phyloP scores from a whole-genome alignment of 2,329 filamentous ascomycete genomes.

The Venturia oleaginea region DNA sequence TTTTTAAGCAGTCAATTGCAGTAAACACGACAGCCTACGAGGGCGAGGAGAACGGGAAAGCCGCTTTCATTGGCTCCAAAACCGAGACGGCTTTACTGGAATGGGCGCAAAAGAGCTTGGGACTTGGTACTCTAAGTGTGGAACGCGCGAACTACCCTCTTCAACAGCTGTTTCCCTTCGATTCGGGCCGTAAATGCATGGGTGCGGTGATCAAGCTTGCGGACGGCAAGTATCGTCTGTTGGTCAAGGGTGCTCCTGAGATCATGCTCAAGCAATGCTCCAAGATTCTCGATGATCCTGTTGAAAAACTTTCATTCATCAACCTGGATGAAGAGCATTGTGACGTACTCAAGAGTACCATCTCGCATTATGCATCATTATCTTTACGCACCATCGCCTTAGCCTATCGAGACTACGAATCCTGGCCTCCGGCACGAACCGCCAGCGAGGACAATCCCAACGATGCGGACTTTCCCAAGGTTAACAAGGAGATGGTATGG shows the following conservation, averaged over 20 bases:
- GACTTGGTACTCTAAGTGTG: conserved; percentile 51
- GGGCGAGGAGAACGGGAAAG: conserved; percentile 49
- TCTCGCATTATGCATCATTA: conserved; percentile 67
- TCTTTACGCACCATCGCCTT: conserved; percentile 80
- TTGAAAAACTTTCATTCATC: conserved; percentile 45
- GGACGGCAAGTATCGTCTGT: conserved; percentile 48
- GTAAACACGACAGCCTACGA: conserved; percentile 65
- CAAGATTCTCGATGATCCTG: conserved; percentile 49
- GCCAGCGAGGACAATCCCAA: conserved; percentile 50
- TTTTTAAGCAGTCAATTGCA: conserved; percentile 35
- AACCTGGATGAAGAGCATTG: conserved; percentile 49
- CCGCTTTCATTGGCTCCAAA: conserved; percentile 63
- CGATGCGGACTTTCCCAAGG: conserved; percentile 55
- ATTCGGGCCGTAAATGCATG: conserved; percentile 62
- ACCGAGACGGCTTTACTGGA: conserved; percentile 67
- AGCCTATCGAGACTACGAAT: conserved; percentile 72
- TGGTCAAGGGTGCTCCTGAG: conserved; percentile 44
- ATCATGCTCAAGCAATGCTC: conserved; percentile 41
- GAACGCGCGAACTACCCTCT: conserved; percentile 55
- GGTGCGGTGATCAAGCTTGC: conserved; percentile 50
- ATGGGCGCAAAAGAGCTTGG: conserved; percentile 58
- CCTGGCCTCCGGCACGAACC: conserved; percentile 62
- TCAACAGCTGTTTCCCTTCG: conserved; percentile 49
- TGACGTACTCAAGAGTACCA: conserved; percentile 54
- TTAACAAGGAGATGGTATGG: conserved; percentile 67